Evolutionary conservation across 176 grass and related monocot species (phyloP).

Genomic region (Eleusine coracana): DNA sequence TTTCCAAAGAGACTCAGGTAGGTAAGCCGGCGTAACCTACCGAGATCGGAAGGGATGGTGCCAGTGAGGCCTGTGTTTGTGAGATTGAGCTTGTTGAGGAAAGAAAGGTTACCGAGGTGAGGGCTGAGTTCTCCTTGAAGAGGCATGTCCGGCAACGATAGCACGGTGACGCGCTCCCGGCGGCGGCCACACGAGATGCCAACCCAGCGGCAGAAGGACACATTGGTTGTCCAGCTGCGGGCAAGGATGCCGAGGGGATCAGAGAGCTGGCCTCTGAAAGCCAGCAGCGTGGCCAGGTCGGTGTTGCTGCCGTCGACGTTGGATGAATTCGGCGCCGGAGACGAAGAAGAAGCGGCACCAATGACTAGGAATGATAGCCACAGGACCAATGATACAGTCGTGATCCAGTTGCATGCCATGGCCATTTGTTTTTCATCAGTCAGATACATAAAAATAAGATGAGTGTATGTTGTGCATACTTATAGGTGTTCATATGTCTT

Average conservation of each 20-base stretch:
- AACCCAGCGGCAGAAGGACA: not conserved
- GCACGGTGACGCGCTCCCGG: not conserved
- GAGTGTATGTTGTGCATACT: too few species aligned
- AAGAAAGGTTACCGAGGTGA: not conserved
- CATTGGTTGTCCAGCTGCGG: not conserved
- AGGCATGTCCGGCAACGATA: not conserved
- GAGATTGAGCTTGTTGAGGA: not conserved
- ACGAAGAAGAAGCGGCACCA: not conserved
- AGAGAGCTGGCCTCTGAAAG: not conserved
- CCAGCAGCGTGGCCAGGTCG: not conserved
- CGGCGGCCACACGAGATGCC: not conserved
- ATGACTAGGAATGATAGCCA: too few species aligned
- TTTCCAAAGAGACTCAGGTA: not conserved
- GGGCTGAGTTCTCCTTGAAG: not conserved
- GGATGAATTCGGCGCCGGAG: not conserved
- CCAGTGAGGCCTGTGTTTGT: not conserved
- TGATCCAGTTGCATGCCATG: too few species aligned
- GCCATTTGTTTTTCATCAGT: too few species aligned
- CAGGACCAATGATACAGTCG: too few species aligned
- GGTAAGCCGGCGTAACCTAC: not conserved
- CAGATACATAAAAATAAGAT: too few species aligned
- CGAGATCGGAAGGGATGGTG: not conserved
- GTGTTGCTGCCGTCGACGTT: not conserved
- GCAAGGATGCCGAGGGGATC: not conserved
- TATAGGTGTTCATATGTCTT: too few species aligned